Base-by-base conservation (phyloP, 345 rosid genomes). In the Murraya koenigii region DNA sequence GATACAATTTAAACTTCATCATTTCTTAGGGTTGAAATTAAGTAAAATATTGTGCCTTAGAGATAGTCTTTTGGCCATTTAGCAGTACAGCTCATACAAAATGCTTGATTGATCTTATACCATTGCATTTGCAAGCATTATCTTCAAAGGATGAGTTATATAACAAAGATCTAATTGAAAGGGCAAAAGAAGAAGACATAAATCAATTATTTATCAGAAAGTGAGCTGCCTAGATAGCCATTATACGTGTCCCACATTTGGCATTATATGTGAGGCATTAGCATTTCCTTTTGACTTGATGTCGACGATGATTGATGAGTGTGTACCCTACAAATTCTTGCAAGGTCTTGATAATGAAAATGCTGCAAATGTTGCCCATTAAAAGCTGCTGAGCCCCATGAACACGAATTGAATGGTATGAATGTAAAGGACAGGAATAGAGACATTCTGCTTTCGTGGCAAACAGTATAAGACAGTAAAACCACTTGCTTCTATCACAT, bases 391-490 rank as follows among this genome's bases (percentile, higher is more conserved):
- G 71, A 66, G 74, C 74, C 85, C 71, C 72, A 69, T 75, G 39
- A 59, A 60, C 49, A 14, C 17, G 49, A 44, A 44, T 66, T 79
- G 80, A 79, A 75, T 79, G 82, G 77, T 69, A 26, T 65, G 74
- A 17, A n/a, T 69, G 56, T 39, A 82, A 64, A 33, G 69, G 79
- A 75, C 33, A 64, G 68, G 49, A 75, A 61, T 38, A 69, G 71
- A 76, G 49, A 3, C 66, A 71, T 78, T 78, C 81, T 82, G 81
- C 33, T 72, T 58, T 8, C 64, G 13, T 54, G 54, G 72, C 66
- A 66, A 64, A 75, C 77, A 71, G 71, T 75, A 71, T 17, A 59
- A 36, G 77, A 82, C 85, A 82, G 58, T 66, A 17, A 66, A 82
- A 54, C 33, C 77, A 41, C 32, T 60, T 59, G 39, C 62, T 67